These are phyloP conservation scores for Picea abies DNA, from an alignment of 83 land plant species.

Conservation along the genomic window DNA sequence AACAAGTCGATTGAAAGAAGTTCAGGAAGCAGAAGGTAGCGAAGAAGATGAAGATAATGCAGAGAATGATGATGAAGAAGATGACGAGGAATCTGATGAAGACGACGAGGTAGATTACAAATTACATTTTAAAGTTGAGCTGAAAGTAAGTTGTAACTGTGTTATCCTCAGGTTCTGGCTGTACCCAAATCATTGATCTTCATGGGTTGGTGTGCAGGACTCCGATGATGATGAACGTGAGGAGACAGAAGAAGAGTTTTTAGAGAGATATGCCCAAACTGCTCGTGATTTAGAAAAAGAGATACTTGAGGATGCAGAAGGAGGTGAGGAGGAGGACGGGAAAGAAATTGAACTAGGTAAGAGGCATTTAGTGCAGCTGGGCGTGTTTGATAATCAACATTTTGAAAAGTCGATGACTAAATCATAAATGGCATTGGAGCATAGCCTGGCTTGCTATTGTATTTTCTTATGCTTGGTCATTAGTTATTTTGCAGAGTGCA, in stretches of 20 bases:
- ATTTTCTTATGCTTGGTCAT: background rate
- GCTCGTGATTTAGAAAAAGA: slow-evolving; percentile 47
- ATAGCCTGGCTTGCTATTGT: background rate
- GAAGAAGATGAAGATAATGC: slow-evolving; percentile 42
- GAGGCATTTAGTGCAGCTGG: background rate
- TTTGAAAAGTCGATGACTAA: background rate
- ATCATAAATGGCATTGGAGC: background rate
- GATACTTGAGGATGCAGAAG: slow-evolving; percentile 45
- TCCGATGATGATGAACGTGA: slow-evolving; percentile 66
- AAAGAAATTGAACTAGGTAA: slow-evolving; percentile 64
- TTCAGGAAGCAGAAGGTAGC: slow-evolving; percentile 51
- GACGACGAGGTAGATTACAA: slow-evolving; percentile 30
- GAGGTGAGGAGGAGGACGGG: slow-evolving; percentile 50
- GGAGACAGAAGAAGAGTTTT: slow-evolving; percentile 73
- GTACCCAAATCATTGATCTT: background rate
- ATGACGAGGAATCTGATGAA: slow-evolving; percentile 38
- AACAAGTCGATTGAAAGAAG: slow-evolving; percentile 56
- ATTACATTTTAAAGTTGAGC: background rate
- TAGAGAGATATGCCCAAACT: slow-evolving; percentile 63
- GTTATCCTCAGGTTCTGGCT: background rate
- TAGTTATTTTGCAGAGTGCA: background rate
- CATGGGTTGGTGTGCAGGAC: slow-evolving; percentile 35
- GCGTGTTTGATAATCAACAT: background rate
- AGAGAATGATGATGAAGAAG: slow-evolving; percentile 35
- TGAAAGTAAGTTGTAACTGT: background rate